Evolutionary conservation across 441 rosid genomes (phyloP).

Genomic region (Hypseocharis bilobata): DNA sequence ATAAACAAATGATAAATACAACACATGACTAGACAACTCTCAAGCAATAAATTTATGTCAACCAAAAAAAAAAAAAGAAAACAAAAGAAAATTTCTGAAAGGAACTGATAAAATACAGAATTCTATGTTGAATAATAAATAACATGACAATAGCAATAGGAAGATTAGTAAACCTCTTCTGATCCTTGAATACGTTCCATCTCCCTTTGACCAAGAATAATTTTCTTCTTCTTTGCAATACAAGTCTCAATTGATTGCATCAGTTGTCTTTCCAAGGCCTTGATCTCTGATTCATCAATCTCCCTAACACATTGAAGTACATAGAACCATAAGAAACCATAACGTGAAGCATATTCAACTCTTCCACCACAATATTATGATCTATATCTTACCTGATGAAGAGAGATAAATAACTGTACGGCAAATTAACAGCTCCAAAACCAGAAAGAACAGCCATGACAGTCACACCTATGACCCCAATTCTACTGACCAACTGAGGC

Average conservation of each 20-base stretch:
- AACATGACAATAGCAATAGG: slow-evolving; percentile 5
- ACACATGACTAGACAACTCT: neutral
- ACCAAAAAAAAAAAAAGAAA: no score
- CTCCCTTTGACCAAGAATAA: slow-evolving; percentile 74
- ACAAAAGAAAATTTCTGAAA: no score
- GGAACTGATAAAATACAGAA: neutral
- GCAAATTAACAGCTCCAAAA: slow-evolving; percentile 96
- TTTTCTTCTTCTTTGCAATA: slow-evolving; percentile 81
- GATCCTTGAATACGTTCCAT: slow-evolving; percentile 83
- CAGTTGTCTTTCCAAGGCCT: slow-evolving; percentile 84
- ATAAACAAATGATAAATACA: no score
- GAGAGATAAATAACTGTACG: slow-evolving; percentile 92
- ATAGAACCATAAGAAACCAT: slow-evolving; percentile 13
- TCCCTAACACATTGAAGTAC: slow-evolving; percentile 46
- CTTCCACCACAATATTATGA: neutral
- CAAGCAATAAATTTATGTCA: no score
- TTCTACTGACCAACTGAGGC: slow-evolving; percentile 95
- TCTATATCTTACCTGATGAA: slow-evolving; percentile 53
- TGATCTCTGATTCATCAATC: slow-evolving; percentile 87
- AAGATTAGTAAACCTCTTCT: slow-evolving; percentile 54
- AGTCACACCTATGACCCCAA: slow-evolving; percentile 95
- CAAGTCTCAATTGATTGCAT: slow-evolving; percentile 95
- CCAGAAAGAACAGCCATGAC: slow-evolving; percentile 97
- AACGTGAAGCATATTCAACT: neutral
- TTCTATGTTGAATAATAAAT: slow-evolving; percentile 7